A percentile compares a stretch with the other conserved stretches of the same genome.
Evolutionary conservation across 2,329 filamentous ascomycete species (phyloP).

Genomic region (Aspergillus sp.): DNA sequence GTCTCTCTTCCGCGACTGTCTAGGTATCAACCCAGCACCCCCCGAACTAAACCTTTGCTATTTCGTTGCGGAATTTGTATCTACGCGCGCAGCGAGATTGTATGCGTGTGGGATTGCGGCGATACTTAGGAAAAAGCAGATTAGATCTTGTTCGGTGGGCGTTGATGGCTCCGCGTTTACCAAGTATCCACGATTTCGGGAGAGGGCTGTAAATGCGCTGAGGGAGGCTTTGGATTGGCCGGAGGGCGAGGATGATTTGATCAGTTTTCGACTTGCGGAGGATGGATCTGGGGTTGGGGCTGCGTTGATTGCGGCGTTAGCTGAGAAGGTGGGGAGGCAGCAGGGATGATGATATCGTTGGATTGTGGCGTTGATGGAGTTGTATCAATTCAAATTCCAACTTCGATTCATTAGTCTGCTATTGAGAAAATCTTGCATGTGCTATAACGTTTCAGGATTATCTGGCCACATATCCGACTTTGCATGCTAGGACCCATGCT

Average conservation of each 20-base stretch:
- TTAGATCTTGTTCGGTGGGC: slow-evolving; percentile 77
- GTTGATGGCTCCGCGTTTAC: slow-evolving; percentile 96
- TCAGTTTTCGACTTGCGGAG: slow-evolving; percentile 77
- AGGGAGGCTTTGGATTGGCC: slow-evolving; percentile 91
- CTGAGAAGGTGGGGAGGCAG: slow-evolving; percentile 14
- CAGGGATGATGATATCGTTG: not conserved
- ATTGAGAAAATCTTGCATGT: no score
- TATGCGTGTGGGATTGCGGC: slow-evolving; percentile 94
- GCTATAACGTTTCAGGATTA: no score
- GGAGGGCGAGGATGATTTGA: slow-evolving; percentile 66
- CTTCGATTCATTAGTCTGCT: no score
- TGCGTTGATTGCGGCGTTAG: slow-evolving; percentile 70
- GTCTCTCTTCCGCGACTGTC: slow-evolving; percentile 67
- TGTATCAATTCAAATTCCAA: no score
- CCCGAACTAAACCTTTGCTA: slow-evolving; percentile 81
- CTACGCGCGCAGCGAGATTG: slow-evolving; percentile 81
- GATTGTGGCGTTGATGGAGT: no score
- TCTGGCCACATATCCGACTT: no score
- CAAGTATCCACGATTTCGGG: slow-evolving; percentile 97
- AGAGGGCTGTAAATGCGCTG: slow-evolving; percentile 73
- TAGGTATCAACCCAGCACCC: slow-evolving; percentile 62
- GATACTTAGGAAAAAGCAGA: slow-evolving; percentile 88
- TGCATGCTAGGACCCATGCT: no score
- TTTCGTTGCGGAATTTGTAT: slow-evolving; percentile 84
- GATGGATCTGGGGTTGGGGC: slow-evolving; percentile 88